A percentile compares a stretch with the other conserved stretches of the same genome.
These are phyloP conservation scores for Microthlaspi erraticum DNA, from an alignment of 345 rosid genomes.

Conservation along the genomic window DNA sequence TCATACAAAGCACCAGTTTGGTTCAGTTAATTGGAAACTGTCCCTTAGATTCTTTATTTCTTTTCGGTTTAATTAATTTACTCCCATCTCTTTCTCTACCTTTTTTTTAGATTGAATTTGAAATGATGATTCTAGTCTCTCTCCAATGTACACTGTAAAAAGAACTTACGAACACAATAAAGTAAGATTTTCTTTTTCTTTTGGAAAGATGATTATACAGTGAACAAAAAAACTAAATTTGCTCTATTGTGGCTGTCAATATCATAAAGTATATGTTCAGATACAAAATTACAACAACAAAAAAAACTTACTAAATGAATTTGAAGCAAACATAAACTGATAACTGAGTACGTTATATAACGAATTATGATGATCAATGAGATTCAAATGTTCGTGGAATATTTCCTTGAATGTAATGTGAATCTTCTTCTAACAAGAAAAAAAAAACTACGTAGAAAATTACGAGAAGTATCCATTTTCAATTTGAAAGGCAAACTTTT, in stretches of 20 bases:
- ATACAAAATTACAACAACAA: too few species aligned
- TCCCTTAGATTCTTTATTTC: constrained; percentile 34
- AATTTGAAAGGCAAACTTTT: constrained; percentile 28
- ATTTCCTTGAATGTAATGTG: constrained; percentile 1
- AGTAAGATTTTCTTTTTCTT: constrained; percentile 25
- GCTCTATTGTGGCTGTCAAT: constrained; percentile 26
- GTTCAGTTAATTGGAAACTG: constrained; percentile 41
- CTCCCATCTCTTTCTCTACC: constrained; percentile 10
- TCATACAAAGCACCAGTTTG: constrained; percentile 43
- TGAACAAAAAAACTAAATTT: background rate
- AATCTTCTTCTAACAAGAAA: background rate
- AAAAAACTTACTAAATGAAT: background rate
- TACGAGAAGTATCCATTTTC: background rate
- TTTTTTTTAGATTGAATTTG: constrained; percentile 22
- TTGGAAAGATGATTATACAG: constrained; percentile 36
- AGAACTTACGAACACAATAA: constrained; percentile 3
- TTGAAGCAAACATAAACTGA: background rate
- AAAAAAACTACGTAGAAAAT: background rate
- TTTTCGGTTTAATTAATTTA: constrained; percentile 9
- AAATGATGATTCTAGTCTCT: constrained; percentile 36
- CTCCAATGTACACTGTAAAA: constrained; percentile 27
- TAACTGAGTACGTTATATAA: too few species aligned
- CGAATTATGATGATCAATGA: background rate
- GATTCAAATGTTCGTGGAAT: background rate
- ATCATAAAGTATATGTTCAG: constrained; percentile 17